Base-by-base conservation (phyloP, 495 filamentous ascomycete genomes). In the Pseudoneurospora amorphoporcata region DNA sequence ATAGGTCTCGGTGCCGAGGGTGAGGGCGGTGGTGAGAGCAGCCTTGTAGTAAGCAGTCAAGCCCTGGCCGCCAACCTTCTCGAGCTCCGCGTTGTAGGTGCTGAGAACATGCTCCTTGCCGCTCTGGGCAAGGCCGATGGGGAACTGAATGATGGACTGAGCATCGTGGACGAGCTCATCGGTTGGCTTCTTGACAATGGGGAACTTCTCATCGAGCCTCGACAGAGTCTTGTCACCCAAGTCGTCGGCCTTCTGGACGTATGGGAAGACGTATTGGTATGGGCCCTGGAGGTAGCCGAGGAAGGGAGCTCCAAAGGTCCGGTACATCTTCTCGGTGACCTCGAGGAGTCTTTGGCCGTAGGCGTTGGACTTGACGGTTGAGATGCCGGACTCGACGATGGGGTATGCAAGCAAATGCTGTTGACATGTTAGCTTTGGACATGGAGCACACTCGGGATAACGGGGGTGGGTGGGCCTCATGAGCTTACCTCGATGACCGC, bases 331-430 rank as follows among this genome's bases (percentile, higher is more conserved):
- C 77, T 91, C 86, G 79, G 90, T 86, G 68, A 93, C 84, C 74
- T 91, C 84, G 77, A 98, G 82, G 71, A 92, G 92, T 82, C 91
- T 92, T 74, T 91, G 89, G 79, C 93, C 95, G 79, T 91, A 89
- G 23, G 92, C 89, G 81, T 94, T 91, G 73, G 84, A 84, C 79
- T 94, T 93, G 87, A 94, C 91, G 79, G 88, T 88, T 43, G 84
- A 79, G 83, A 97, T 89, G 77, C 88, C 84, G 81, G 97, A 94
- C 76, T 88, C 90, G 79, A 98, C 87, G 70, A 95, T 83, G 10
- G 95, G 95, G 84, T 96, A 97, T 73, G 89, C 90, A 45, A 87
- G 86, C 73, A 98, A 87, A 79, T 98, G 95, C 91, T 96, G 77
- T 19, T 7, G 32, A 5, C 17, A 40, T 41, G 74, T 76, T 29